These are phyloP conservation scores for Neopestalotiopsis sp. DNA, from an alignment of 2,329 filamentous ascomycete species.

Conservation along the genomic window DNA sequence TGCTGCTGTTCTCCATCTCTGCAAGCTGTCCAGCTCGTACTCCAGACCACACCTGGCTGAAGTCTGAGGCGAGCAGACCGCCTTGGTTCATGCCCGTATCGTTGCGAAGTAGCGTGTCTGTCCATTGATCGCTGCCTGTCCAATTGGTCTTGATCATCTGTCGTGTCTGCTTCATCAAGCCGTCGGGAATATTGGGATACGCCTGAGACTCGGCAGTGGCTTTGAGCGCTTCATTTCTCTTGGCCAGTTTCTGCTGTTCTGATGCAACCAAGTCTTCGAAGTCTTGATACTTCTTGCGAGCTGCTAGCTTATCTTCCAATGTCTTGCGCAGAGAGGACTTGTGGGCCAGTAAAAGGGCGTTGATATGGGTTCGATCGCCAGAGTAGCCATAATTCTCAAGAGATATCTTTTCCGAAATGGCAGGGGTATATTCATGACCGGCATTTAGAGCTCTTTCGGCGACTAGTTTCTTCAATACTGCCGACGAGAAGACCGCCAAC, in stretches of 20 bases:
- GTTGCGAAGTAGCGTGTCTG: conserved; percentile 72
- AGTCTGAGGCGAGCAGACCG: conserved; percentile 68
- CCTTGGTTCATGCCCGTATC: conserved; percentile 63
- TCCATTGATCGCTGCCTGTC: conserved; percentile 78
- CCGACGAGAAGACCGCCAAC: conserved; percentile 81
- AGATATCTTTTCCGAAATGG: conserved; percentile 60
- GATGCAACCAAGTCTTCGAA: conserved; percentile 69
- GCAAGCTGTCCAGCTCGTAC: conserved; percentile 64
- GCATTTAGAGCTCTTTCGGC: conserved; percentile 46
- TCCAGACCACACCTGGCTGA: conserved; percentile 74
- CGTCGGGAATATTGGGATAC: conserved; percentile 44
- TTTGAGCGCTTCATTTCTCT: conserved; percentile 55
- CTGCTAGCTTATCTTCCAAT: conserved; percentile 64
- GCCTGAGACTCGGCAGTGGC: conserved; percentile 30
- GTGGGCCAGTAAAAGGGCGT: conserved; percentile 76
- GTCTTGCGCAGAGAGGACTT: conserved; percentile 67
- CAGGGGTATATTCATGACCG: conserved; percentile 44
- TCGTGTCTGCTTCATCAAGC: conserved; percentile 57
- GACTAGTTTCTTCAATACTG: conserved; percentile 75
- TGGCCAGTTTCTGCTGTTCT: conserved; percentile 65
- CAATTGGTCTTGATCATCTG: conserved; percentile 74
- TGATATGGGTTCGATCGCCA: conserved; percentile 60
- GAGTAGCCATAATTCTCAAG: conserved; percentile 64
- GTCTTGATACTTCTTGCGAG: conserved; percentile 62
- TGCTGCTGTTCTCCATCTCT: conserved; percentile 58